Conservation (phyloP, 768 basidiomycete species). For the Rhizopogon sp. region DNA sequence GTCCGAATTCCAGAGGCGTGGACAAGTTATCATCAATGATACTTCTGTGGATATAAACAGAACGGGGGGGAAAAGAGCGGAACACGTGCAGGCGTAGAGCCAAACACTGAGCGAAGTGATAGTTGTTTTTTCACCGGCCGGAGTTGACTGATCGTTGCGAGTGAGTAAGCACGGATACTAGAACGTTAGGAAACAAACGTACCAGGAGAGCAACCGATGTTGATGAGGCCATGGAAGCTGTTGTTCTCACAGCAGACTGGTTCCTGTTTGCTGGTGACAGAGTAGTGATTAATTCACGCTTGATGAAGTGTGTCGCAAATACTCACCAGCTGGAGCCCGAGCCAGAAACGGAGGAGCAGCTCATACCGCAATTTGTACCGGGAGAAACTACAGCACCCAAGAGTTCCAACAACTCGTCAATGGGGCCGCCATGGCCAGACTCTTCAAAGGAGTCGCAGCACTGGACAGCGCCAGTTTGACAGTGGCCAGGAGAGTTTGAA, state of each 20-base stretch:
- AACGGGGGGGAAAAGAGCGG: slow-evolving; percentile 14
- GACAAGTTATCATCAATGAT: slow-evolving; percentile 13
- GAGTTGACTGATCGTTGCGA: slow-evolving; percentile 10
- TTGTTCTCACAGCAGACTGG: slow-evolving; percentile 38
- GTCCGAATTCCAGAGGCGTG: neutral
- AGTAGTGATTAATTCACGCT: neutral
- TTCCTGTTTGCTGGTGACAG: slow-evolving; percentile 22
- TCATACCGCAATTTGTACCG: slow-evolving; percentile 16
- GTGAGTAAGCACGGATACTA: neutral
- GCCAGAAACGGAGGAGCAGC: slow-evolving; percentile 28
- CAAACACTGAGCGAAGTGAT: slow-evolving; percentile 5
- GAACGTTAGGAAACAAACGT: slow-evolving; percentile 4
- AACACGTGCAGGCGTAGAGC: neutral
- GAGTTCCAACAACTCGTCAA: neutral
- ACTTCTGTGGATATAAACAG: slow-evolving; percentile 1
- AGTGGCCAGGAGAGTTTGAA: slow-evolving; percentile 26
- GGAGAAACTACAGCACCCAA: neutral
- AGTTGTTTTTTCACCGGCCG: neutral
- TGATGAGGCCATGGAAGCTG: slow-evolving; percentile 30
- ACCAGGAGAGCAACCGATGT: slow-evolving; percentile 36
- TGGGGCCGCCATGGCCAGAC: fast-evolving
- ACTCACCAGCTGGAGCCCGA: slow-evolving; percentile 14
- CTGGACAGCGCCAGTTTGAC: slow-evolving; percentile 11
- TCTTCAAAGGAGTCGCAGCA: slow-evolving; percentile 14
- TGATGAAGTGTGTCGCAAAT: neutral